Base-by-base conservation (phyloP, 2,329 filamentous ascomycete species). In the Phaeosphaeria sp. region DNA sequence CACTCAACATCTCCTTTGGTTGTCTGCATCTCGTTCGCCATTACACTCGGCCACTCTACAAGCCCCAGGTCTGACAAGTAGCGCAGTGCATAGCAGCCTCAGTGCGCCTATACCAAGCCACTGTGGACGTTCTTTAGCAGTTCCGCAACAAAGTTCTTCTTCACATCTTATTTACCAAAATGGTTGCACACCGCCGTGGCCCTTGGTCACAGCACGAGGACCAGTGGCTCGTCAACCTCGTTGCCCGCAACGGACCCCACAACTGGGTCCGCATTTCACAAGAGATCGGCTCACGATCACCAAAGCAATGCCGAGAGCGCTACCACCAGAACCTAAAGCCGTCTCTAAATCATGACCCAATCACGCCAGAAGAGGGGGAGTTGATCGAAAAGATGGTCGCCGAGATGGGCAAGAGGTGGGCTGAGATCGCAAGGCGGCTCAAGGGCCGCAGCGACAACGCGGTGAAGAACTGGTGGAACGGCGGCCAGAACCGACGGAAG, bases 381-480 rank as follows among this genome's bases (percentile, higher is more conserved):
- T 73, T 87, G 69, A 97, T 98, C 71, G 89, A 94, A 79, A 83
- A 85, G 56, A 84, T 95, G 75, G 93, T 97, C 17, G 77, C 80
- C 11, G 86, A 90, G 68, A 88, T 92, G 81, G 93, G 93, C 61
- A 94, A 93, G 81, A 87, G 91, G 55, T 97, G 93, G 93, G 93
- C 93, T 2, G 92, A 97, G 74, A 97, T 97, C 72, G 92, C 93
- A 45, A 86, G 93, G 65, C 84, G 87, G 46, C 84, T 97, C 20
- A 85, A 89, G 53, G 92, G 92, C 64, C 89, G 93, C 72, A 96
- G 93, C 77, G 93, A 97, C 81, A 97, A 97, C 72, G 91, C 92
- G 25, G 92, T 97, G 63, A 97, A 97, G 86, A 97, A 97, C 78
- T 97, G 93, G 92, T 97, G 91, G 91, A 97, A 97, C 74, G 93